Evolutionary conservation across 331 rosid species (phyloP).

Genomic region (Pyracantha coccinea): DNA sequence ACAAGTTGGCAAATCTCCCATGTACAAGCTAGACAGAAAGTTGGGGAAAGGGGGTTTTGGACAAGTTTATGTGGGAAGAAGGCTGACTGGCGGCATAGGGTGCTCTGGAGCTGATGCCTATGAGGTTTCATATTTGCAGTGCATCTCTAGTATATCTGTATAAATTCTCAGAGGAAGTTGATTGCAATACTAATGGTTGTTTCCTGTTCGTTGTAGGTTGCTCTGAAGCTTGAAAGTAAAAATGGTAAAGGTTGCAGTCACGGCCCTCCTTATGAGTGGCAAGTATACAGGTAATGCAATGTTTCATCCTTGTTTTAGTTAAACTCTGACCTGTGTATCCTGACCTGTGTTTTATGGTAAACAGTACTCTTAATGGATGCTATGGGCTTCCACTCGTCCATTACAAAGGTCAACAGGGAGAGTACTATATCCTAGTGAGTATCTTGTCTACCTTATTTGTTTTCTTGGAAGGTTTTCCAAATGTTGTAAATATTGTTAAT

Average conservation of each 20-base stretch:
- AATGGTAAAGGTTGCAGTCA: conserved; percentile 33
- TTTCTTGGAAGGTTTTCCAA: neutral
- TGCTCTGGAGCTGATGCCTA: conserved; percentile 22
- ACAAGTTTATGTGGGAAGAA: conserved; percentile 32
- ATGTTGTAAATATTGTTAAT: neutral
- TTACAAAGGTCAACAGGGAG: conserved; percentile 36
- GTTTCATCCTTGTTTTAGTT: neutral
- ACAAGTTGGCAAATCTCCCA: conserved; percentile 26
- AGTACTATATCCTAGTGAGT: conserved; percentile 33
- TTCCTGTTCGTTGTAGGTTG: conserved; percentile 19
- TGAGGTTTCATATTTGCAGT: conserved; percentile 17
- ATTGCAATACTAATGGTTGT: neutral
- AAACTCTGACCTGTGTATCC: neutral
- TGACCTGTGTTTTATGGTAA: conserved; percentile 6
- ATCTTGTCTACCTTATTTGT: neutral
- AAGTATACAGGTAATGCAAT: conserved; percentile 27
- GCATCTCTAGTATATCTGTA: neutral
- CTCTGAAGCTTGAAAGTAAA: conserved; percentile 29
- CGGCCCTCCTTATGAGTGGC: conserved; percentile 37
- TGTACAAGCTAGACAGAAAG: conserved; percentile 30
- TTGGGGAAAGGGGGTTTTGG: conserved; percentile 35
- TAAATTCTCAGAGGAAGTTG: neutral
- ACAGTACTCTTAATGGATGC: conserved; percentile 31
- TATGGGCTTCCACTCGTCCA: conserved; percentile 33
- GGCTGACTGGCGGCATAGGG: conserved; percentile 21